Conservation (phyloP, 306 rosid genomes). For the Pterocarpus macrocarpus region DNA sequence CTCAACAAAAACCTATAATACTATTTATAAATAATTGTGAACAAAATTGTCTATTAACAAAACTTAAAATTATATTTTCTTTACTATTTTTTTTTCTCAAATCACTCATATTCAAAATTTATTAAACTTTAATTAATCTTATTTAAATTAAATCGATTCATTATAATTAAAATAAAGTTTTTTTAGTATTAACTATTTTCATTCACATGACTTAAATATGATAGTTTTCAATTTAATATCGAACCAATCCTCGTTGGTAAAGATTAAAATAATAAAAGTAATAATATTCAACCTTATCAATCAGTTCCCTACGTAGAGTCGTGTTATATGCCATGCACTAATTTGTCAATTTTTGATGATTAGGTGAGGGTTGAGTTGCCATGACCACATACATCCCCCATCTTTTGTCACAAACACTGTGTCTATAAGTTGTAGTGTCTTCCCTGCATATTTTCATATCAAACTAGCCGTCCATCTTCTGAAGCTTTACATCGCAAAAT, state of each 20-base stretch:
- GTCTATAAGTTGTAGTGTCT: constrained; percentile 15
- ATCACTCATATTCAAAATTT: too few species aligned
- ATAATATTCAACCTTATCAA: background rate
- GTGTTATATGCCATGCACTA: constrained; percentile 30
- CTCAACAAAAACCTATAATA: background rate
- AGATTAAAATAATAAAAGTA: background rate
- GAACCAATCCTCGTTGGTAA: background rate
- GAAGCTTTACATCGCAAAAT: constrained; percentile 32
- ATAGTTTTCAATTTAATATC: too few species aligned
- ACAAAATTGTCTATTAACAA: too few species aligned
- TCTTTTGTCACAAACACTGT: background rate
- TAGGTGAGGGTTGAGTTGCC: constrained; percentile 48
- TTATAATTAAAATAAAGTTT: too few species aligned
- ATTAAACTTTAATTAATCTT: too few species aligned
- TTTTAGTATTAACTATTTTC: too few species aligned
- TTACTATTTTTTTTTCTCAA: too few species aligned
- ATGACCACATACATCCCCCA: constrained; percentile 1
- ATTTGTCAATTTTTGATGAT: constrained; percentile 30
- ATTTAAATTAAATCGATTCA: too few species aligned
- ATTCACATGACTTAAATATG: too few species aligned
- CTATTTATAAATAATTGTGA: too few species aligned
- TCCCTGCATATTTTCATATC: background rate
- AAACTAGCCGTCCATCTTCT: background rate
- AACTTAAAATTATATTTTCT: too few species aligned
- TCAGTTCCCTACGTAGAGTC: constrained; percentile 20